These are phyloP conservation scores for Ilyonectria robusta DNA, from an alignment of 2,329 filamentous ascomycete genomes.

Conservation along the genomic window DNA sequence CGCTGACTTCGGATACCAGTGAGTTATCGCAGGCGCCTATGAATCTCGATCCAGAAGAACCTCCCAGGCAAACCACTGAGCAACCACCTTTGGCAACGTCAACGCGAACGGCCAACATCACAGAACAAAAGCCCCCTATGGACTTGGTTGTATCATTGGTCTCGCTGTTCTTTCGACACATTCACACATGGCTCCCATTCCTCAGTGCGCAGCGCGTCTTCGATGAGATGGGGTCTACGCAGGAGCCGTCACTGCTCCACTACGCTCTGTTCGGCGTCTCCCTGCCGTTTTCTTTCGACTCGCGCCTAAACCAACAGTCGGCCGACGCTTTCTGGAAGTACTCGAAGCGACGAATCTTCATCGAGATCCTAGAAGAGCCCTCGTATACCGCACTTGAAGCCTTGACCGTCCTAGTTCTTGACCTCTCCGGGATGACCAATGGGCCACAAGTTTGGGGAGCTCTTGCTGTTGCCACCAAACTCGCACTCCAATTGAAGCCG, in stretches of 20 bases:
- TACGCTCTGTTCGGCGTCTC: constrained; percentile 20
- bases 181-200: constrained; percentile 28
- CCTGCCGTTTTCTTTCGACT: constrained; percentile 19
- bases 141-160: constrained; percentile 19
- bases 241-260: constrained; percentile 12
- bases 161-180: constrained; percentile 17
- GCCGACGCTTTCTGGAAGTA: constrained; percentile 31
- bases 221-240: constrained; percentile 1
- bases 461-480: constrained; percentile 21
- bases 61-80: background rate
- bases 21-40: background rate
- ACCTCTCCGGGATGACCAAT: constrained; percentile 30
- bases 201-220: constrained; percentile 17
- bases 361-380: constrained; percentile 28
- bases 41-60: background rate
- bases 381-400: constrained; percentile 25
- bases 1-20: no score
- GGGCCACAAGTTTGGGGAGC: constrained; percentile 24
- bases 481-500: constrained; percentile 16
- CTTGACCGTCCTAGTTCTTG: constrained; percentile 17
- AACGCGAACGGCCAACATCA: constrained; percentile 6
- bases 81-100: constrained; percentile 7
- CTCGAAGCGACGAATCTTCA: constrained; percentile 16
- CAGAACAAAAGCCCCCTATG: constrained; percentile 10
- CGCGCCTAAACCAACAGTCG: constrained; percentile 5